Percentiles rank a stretch among this genome's conserved stretches.
phyloP scores from a whole-genome alignment of 495 filamentous ascomycete genomes.

The Chlorociboria aeruginascens region DNA sequence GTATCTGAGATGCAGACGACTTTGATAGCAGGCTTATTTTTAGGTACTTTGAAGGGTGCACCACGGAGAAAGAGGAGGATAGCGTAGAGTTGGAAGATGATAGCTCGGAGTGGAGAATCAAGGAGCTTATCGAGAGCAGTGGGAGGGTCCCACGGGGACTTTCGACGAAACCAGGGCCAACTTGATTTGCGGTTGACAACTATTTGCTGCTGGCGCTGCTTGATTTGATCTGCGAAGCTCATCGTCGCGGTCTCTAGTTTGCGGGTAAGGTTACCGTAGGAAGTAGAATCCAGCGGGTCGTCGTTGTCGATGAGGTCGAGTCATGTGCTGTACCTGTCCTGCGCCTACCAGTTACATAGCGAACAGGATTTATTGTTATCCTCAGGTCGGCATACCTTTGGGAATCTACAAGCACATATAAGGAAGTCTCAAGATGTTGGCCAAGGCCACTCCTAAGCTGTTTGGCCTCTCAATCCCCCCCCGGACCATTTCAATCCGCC shows the following conservation, averaged over 20 bases:
- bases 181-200: not conserved
- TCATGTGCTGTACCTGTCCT: too few relatives aligned
- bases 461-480: not conserved
- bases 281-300: too few relatives aligned
- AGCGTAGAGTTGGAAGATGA: conserved; percentile 41
- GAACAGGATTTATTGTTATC: too few relatives aligned
- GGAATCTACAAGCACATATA: too few relatives aligned
- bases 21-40: conserved; percentile 43
- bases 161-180: conserved; percentile 1
- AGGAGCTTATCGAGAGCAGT: conserved; percentile 37
- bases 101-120: conserved; percentile 30
- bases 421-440: conserved; percentile 12
- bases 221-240: not conserved
- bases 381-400: too few relatives aligned
- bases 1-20: conserved; percentile 90
- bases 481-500: not conserved
- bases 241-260: too few relatives aligned
- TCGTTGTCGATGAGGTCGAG: too few relatives aligned
- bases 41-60: conserved; percentile 39
- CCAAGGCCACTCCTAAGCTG: conserved; percentile 1
- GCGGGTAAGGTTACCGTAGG: too few relatives aligned
- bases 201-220: conserved; percentile 12
- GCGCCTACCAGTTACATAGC: too few relatives aligned
- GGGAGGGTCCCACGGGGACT: conserved; percentile 33
- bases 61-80: conserved; percentile 52